Conservation (phyloP, 164 flowering plant genomes). For the Saururus chinensis region DNA sequence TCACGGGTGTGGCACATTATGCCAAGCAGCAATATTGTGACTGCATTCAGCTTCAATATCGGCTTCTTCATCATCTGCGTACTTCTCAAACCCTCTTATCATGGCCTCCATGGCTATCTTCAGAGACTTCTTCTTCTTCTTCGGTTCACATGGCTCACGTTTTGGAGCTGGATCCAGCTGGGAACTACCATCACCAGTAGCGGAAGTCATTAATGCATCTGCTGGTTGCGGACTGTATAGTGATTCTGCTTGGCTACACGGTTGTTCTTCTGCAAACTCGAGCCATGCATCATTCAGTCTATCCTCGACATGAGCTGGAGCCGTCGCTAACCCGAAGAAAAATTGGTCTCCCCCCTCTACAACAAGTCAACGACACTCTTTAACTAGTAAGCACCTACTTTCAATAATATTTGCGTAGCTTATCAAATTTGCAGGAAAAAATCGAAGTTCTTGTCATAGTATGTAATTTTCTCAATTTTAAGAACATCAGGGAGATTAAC, state of each 20-base stretch:
- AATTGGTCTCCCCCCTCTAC: slow-evolving; percentile 45
- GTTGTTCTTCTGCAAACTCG: slow-evolving; percentile 75
- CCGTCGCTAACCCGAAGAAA: slow-evolving; percentile 96
- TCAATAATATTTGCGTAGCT: too few species aligned
- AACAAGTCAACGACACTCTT: neutral
- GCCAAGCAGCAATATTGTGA: slow-evolving; percentile 93
- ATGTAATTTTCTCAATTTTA: too few species aligned
- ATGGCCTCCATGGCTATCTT: slow-evolving; percentile 87
- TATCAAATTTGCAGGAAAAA: too few species aligned
- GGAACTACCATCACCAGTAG: slow-evolving; percentile 64
- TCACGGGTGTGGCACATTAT: slow-evolving; percentile 96
- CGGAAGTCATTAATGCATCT: slow-evolving; percentile 60
- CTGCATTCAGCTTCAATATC: slow-evolving; percentile 30
- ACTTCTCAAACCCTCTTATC: slow-evolving; percentile 71
- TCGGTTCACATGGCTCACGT: slow-evolving; percentile 10
- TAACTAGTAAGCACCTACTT: neutral
- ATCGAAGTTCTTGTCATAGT: too few species aligned
- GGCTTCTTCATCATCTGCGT: slow-evolving; percentile 38
- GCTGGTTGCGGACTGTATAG: slow-evolving; percentile 24
- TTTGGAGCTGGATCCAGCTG: slow-evolving; percentile 32
- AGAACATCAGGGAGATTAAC: neutral
- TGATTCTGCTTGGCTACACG: slow-evolving; percentile 29
- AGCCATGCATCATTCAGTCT: slow-evolving; percentile 94
- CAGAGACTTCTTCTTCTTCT: slow-evolving; percentile 42
- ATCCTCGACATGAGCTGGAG: slow-evolving; percentile 99